Percentiles rank a stretch among this genome's conserved stretches.
phyloP scores from a whole-genome alignment of 2,329 filamentous ascomycete species.

The Phyllosticta citrichinensis region DNA sequence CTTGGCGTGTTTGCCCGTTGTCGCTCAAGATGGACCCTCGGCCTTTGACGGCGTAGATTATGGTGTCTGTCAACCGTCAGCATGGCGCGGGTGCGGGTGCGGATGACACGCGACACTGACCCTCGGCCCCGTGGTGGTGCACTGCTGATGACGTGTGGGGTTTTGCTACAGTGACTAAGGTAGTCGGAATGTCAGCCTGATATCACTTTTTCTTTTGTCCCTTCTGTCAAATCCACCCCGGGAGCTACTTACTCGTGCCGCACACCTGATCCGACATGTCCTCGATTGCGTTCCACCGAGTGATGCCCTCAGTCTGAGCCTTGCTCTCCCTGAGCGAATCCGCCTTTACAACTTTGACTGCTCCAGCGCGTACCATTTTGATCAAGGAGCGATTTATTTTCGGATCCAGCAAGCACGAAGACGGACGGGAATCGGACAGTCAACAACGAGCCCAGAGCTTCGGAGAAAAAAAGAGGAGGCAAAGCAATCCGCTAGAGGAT shows the following conservation, averaged over 20 bases:
- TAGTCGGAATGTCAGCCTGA: background rate
- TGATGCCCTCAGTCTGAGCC: conserved; percentile 41
- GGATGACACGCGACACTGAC: conserved; percentile 26
- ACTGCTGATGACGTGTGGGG: conserved; percentile 52
- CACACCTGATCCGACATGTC: conserved; percentile 56
- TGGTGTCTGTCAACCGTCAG: conserved; percentile 44
- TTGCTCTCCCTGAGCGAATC: conserved; percentile 20
- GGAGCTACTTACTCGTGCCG: conserved; percentile 45
- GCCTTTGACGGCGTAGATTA: conserved; percentile 56
- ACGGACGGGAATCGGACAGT: background rate
- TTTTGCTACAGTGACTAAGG: conserved; percentile 51
- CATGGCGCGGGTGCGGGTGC: background rate
- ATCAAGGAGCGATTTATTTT: background rate
- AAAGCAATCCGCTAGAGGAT: background rate
- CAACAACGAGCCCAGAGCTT: background rate
- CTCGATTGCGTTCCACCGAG: conserved; percentile 48
- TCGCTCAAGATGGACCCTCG: conserved; percentile 51
- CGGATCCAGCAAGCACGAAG: background rate
- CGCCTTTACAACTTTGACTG: conserved; percentile 3
- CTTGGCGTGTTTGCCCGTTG: conserved; percentile 46
- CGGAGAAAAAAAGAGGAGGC: background rate
- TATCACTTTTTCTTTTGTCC: background rate
- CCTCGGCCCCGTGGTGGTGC: conserved; percentile 61
- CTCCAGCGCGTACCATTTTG: conserved; percentile 9
- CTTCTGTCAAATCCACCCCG: background rate